Base-by-base conservation (phyloP, 2,329 filamentous ascomycete species). In the Penicillium brasilianum region DNA sequence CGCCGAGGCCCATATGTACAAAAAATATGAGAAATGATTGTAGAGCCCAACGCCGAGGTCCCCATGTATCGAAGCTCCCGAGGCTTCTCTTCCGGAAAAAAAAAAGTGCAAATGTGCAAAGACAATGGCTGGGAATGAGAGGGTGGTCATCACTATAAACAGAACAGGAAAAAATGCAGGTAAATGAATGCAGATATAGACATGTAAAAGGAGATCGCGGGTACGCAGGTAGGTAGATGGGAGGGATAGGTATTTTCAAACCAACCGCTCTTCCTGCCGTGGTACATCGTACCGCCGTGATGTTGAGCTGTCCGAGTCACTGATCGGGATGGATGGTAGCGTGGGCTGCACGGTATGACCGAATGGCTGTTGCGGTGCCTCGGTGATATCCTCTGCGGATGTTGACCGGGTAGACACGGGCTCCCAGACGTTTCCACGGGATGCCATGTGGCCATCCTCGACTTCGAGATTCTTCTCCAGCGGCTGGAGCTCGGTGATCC, bases 401-500 rank as follows among this genome's bases (percentile, higher is more conserved):
- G 18, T 18, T 5, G 53, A 56, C 10, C 39, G 53, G 3, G 32
- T 46, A 8, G 53, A 56, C 1, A 25, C n/a, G 4, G 39, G 53
- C 14, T 37, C 25, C 53, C 53, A 56, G 4, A 36, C 43, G 25
- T 56, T 56, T 13, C 28, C 41, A 4, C 43, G n/a, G 4, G 41
- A 37, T 5, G 18, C 18, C 28, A 46, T 34, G 13, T 56, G 53
- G n/a, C 28, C 53, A n/a, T 56, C 53, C 6, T 34, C 43, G 20
- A 48, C 20, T 28, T 36, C 36, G 30, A 56, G 53, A 8, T 62
- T 49, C 11, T 91, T 91, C 66, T 91, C 93, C 57, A 97, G 82
- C 10, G 93, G 93, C 74, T 97, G 92, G 46, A 97, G 85, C 78
- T 97, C 93, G 4, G 93, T 96, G 3, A 90, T 86, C 58, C 97